Evolutionary conservation across 495 filamentous ascomycete species (phyloP).

Genomic region (Lentithecium fluviatile): DNA sequence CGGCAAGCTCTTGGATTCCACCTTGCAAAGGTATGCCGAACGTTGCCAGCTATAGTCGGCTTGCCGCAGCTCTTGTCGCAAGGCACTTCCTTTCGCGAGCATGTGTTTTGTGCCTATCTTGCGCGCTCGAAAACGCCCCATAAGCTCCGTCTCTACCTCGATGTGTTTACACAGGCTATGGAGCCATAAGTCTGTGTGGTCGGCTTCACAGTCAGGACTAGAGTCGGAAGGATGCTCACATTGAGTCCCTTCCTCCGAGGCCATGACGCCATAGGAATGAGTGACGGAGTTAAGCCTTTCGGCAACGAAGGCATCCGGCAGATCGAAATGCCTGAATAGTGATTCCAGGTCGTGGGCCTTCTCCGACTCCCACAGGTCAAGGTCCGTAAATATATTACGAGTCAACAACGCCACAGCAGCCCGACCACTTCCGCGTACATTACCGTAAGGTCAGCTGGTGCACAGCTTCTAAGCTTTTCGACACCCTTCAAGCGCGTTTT

Average conservation of each 20-base stretch:
- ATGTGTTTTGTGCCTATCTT: constrained; percentile 6
- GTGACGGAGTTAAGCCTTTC: constrained; percentile 26
- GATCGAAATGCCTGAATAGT: constrained; percentile 16
- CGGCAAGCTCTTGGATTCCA: background rate
- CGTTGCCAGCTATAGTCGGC: constrained; percentile 25
- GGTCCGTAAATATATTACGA: background rate
- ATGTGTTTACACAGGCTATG: constrained; percentile 29
- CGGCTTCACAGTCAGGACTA: background rate
- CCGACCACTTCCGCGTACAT: background rate
- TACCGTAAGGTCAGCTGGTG: background rate
- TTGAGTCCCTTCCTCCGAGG: constrained; percentile 7
- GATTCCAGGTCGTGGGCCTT: constrained; percentile 6
- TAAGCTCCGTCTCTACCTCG: constrained; percentile 4
- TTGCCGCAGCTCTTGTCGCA: too few relatives aligned
- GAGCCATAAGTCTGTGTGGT: constrained; percentile 20
- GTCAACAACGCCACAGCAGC: background rate
- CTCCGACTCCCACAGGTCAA: background rate
- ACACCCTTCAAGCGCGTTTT: background rate
- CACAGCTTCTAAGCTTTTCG: background rate
- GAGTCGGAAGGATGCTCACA: constrained; percentile 11
- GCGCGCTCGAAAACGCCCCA: background rate
- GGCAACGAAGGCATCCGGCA: constrained; percentile 16
- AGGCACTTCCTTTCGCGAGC: background rate
- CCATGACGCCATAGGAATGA: constrained; percentile 13
- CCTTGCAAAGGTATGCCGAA: constrained; percentile 18